A percentile compares a stretch with the other conserved stretches of the same genome.
Conservation (phyloP, 805 yeast species). For the Saccharomycopsis amapae region DNA sequence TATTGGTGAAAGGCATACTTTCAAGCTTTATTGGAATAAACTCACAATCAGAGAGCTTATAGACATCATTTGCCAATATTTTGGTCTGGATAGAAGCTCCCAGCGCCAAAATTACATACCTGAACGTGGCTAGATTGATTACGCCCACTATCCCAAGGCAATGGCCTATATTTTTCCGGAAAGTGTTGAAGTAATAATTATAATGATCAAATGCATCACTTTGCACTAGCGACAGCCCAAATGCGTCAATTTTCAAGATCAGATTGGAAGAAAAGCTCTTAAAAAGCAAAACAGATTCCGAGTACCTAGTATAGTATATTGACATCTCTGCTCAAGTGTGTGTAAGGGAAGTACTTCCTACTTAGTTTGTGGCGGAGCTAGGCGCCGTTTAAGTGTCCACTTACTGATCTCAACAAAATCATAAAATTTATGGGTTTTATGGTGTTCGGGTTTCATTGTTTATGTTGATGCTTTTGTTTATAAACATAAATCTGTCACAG, state of each 20-base stretch:
- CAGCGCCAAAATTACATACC: constrained; percentile 12
- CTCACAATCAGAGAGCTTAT: constrained; percentile 11
- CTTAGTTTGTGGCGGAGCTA: no score
- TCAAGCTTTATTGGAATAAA: constrained; percentile 14
- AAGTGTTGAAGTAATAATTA: constrained; percentile 14
- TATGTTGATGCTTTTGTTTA: no score
- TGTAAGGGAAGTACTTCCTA: no score
- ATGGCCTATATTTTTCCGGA: constrained; percentile 14
- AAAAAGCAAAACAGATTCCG: constrained; percentile 16
- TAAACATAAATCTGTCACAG: no score
- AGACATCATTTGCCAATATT: constrained; percentile 9
- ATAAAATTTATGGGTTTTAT: no score
- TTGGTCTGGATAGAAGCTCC: background rate
- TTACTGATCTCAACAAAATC: no score
- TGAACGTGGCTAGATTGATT: constrained; percentile 1
- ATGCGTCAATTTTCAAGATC: constrained; percentile 15
- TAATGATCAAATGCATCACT: constrained; percentile 8
- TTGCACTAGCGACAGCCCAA: constrained; percentile 6
- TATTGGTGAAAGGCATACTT: background rate
- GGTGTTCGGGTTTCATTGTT: no score
- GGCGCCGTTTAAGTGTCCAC: no score
- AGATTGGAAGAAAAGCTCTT: constrained; percentile 5
- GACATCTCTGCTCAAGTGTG: constrained; percentile 6
- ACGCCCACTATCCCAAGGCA: constrained; percentile 20
- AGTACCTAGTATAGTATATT: constrained; percentile 17